Percentiles rank a stretch among this genome's conserved stretches.
Evolutionary conservation across 495 filamentous ascomycete species (phyloP).

Genomic region (Parathielavia appendiculata): DNA sequence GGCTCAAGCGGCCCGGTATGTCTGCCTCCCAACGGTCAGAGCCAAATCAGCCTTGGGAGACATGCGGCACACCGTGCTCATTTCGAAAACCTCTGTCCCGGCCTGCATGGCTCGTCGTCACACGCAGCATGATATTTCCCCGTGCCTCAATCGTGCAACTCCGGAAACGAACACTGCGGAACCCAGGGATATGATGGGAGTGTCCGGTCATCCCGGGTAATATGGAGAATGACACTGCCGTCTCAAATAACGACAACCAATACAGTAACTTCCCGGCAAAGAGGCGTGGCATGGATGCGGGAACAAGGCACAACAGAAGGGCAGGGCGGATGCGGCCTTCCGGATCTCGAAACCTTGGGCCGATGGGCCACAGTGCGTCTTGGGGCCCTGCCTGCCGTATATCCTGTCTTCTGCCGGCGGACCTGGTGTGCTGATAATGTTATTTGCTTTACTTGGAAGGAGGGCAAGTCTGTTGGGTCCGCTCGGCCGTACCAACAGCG

Average conservation of each 20-base stretch:
- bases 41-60: neutral
- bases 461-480: neutral
- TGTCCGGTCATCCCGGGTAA: slow-evolving; percentile 9
- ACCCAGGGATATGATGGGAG: neutral
- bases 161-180: neutral
- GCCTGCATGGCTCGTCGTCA: neutral
- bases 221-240: neutral
- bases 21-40: neutral
- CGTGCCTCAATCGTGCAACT: neutral
- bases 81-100: neutral
- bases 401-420: neutral
- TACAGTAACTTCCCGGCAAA: neutral
- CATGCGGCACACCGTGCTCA: neutral
- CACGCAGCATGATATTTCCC: neutral
- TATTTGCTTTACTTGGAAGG: neutral
- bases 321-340: neutral
- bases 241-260: too few species aligned
- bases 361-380: neutral
- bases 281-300: neutral
- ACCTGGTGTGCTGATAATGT: neutral
- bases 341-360: neutral
- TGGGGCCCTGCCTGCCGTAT: neutral
- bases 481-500: neutral
- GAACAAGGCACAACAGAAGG: neutral
- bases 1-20: neutral